Evolutionary conservation across 257 asterid genomes (phyloP).

Genomic region (Capsicum chinense): DNA sequence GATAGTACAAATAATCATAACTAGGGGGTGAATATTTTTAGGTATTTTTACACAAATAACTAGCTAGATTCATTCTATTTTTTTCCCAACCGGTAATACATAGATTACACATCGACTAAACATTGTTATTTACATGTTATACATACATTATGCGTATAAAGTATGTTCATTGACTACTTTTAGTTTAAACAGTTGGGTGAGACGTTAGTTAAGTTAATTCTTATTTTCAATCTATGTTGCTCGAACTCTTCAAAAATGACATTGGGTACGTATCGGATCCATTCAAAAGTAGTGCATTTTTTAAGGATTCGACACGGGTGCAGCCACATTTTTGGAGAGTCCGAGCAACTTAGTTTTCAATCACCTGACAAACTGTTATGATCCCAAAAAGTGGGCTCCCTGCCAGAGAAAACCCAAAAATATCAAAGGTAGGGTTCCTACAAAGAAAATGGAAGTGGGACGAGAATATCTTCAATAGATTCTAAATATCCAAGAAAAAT

Average conservation of each 20-base stretch:
- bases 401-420: conserved; percentile 28
- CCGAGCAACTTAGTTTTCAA: no score
- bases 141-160: neutral
- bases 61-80: neutral
- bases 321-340: no score
- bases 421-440: conserved; percentile 28
- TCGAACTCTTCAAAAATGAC: no score
- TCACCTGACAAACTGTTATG: neutral
- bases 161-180: neutral
- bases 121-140: neutral
- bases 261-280: no score
- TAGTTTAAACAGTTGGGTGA: no score
- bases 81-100: neutral
- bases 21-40: neutral
- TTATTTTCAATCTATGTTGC: no score
- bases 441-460: conserved; percentile 26
- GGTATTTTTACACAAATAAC: neutral
- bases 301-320: no score
- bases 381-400: neutral
- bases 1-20: neutral
- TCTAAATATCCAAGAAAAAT: conserved; percentile 7
- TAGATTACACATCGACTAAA: neutral
- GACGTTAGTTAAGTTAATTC: no score
- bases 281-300: no score
- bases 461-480: conserved; percentile 11